These are phyloP conservation scores for Annulohypoxylon bovei DNA, from an alignment of 495 filamentous ascomycete genomes.

Conservation along the genomic window DNA sequence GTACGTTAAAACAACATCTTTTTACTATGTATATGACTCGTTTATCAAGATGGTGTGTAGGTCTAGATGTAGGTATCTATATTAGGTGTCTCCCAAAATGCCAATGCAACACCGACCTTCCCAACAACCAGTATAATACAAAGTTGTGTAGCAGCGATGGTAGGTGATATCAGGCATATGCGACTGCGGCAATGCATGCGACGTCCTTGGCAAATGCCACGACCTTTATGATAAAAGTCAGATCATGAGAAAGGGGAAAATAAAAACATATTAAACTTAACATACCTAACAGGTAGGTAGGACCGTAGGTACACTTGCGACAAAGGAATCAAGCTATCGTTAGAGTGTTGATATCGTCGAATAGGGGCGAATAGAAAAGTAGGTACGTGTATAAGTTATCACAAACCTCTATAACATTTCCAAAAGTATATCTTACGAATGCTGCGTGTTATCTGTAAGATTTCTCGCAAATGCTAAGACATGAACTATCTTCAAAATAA, in stretches of 20 bases:
- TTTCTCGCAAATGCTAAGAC: no score
- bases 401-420: no score
- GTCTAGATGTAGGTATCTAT: not conserved
- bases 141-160: constrained; percentile 16
- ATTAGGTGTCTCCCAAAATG: not conserved
- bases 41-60: not conserved
- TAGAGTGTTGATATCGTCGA: no score
- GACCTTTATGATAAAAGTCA: not conserved
- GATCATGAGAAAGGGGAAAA: not conserved
- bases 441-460: no score
- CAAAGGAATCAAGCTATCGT: no score
- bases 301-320: no score
- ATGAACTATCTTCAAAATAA: no score
- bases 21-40: not conserved
- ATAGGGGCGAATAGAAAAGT: no score
- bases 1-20: constrained; percentile 14
- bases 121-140: constrained; percentile 9
- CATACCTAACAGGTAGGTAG: no score
- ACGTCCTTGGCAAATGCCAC: constrained; percentile 4
- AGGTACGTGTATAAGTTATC: no score
- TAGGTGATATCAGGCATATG: constrained; percentile 13
- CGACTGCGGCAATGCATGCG: constrained; percentile 14
- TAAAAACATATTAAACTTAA: not conserved
- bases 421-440: no score
- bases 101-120: not conserved